phyloP scores from a whole-genome alignment of 2,329 filamentous ascomycete genomes.

The Domatiomyces globalis region DNA sequence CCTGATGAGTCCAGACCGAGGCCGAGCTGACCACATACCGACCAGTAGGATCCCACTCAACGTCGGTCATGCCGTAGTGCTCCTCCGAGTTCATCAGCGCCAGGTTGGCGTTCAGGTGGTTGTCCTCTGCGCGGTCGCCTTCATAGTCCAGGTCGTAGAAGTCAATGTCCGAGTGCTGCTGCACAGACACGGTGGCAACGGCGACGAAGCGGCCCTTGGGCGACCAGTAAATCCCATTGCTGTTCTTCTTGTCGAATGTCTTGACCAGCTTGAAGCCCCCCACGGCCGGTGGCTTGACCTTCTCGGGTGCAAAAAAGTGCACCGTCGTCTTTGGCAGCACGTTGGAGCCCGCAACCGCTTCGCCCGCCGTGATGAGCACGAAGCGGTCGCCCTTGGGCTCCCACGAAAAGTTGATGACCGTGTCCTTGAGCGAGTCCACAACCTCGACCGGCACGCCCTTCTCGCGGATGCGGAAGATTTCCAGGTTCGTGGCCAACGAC shows the following conservation, averaged over 20 bases:
- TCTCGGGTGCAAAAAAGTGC: slow-evolving; percentile 93
- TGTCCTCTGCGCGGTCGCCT: slow-evolving; percentile 90
- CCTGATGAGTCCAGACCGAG: slow-evolving; percentile 87
- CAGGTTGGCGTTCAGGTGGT: slow-evolving; percentile 86
- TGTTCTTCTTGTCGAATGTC: slow-evolving; percentile 97
- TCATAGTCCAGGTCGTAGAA: slow-evolving; percentile 98
- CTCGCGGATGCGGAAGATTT: slow-evolving; percentile 94
- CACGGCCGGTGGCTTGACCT: slow-evolving; percentile 58
- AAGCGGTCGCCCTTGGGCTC: slow-evolving; percentile 96
- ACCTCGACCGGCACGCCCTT: slow-evolving; percentile 98
- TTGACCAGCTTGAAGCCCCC: slow-evolving; percentile 96
- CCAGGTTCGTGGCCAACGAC: slow-evolving; percentile 86
- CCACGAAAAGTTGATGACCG: slow-evolving; percentile 99
- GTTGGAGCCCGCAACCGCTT: slow-evolving; percentile 61
- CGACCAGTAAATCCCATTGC: slow-evolving; percentile 98
- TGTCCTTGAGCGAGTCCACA: slow-evolving; percentile 94
- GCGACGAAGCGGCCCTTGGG: slow-evolving; percentile 90
- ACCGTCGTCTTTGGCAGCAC: slow-evolving; percentile 89
- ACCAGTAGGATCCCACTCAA: slow-evolving; percentile 95
- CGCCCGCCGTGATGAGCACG: slow-evolving; percentile 87
- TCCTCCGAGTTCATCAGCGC: slow-evolving; percentile 88
- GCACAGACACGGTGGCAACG: slow-evolving; percentile 80
- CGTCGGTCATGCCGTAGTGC: slow-evolving; percentile 94
- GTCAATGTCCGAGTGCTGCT: slow-evolving; percentile 87
- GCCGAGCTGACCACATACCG: slow-evolving; percentile 89